Base-by-base conservation (phyloP, 1,139 yeast species). In the Arxiozyma heterogenica region DNA sequence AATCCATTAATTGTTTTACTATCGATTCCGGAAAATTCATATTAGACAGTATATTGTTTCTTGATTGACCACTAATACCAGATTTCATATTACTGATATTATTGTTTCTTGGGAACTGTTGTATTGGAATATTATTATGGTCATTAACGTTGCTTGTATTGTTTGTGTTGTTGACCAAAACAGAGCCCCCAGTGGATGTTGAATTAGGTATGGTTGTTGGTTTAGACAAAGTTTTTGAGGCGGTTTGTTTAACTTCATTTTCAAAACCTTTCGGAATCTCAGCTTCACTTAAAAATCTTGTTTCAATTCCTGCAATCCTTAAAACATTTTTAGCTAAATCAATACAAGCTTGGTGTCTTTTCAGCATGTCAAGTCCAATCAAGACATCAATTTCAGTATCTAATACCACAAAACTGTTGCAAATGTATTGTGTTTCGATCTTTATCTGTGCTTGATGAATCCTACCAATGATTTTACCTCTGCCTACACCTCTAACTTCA, bases 401-500 rank as follows among this genome's bases (percentile, higher is more conserved):
- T 55, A 93, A 71, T 1, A 93, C 93, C 1, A 83, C 81, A 65
- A 93, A 87, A 27, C 93, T 80, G 64, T 96, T 88, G 1, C 96
- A 93, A 55, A 83, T 75, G 61, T 72, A 80, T 20, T 76, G 75
- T 44, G 80, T 73, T 21, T 89, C 96, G 42, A 93, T 82, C 58
- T 83, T 83, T 48, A 93, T 78, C 25, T 95, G 96, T 0, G 90
- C 95, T 61, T 90, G 84, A 67, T 93, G 98, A 50, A 94, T 85
- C 56, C 87, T 78, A 5, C 98, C 99, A 39, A 82, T 70, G 53
- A 89, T 87, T 58, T 80, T 77, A 47, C 87, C 83, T 1, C 84
- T 77, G 1, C 98, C 99, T 6, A 93, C 98, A 41, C 98, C 99
- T 58, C 81, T 74, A 1, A 96, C 98, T 62, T 83, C 82, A 25